phyloP scores from a whole-genome alignment of 1,284 basidiomycete species.

The Ceratobasidium sp. region DNA sequence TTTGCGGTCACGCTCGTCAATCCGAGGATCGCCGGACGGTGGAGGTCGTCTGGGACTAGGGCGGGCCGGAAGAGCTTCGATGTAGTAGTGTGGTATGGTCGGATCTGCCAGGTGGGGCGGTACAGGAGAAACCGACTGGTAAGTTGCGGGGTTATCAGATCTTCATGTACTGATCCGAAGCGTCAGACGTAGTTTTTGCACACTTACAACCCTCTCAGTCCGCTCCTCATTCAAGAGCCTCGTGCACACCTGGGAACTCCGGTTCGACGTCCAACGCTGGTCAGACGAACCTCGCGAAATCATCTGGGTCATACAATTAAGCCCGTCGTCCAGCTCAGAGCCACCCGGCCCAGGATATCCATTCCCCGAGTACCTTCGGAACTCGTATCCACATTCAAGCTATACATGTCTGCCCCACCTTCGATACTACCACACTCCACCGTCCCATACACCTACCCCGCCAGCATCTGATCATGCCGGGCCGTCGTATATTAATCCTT shows the following conservation, averaged over 20 bases:
- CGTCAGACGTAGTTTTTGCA: background rate
- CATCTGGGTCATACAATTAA: no score
- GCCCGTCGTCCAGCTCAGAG: background rate
- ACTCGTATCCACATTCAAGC: background rate
- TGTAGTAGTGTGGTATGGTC: slow-evolving; percentile 78
- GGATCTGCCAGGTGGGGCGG: slow-evolving; percentile 40
- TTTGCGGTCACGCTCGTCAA: slow-evolving; percentile 83
- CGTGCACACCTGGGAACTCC: background rate
- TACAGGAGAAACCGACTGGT: slow-evolving; percentile 38
- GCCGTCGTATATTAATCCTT: background rate
- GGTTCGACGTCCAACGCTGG: slow-evolving; percentile 3
- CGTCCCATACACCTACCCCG: background rate
- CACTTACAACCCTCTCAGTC: background rate
- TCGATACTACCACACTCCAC: slow-evolving; percentile 8
- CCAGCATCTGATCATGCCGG: background rate
- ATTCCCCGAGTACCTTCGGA: background rate
- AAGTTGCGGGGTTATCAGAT: background rate
- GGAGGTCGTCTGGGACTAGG: slow-evolving; percentile 84
- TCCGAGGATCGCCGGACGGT: slow-evolving; percentile 75
- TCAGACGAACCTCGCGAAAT: no score
- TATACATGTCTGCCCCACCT: background rate
- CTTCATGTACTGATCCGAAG: background rate
- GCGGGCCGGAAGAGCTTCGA: slow-evolving; percentile 76
- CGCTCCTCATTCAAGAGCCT: background rate
- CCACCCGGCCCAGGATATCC: background rate